Evolutionary conservation across 192 early-diverging fungal species (phyloP), one percentile per base, ranked within the genome.

Genomic region (Nowakowskiella sp.): DNA sequence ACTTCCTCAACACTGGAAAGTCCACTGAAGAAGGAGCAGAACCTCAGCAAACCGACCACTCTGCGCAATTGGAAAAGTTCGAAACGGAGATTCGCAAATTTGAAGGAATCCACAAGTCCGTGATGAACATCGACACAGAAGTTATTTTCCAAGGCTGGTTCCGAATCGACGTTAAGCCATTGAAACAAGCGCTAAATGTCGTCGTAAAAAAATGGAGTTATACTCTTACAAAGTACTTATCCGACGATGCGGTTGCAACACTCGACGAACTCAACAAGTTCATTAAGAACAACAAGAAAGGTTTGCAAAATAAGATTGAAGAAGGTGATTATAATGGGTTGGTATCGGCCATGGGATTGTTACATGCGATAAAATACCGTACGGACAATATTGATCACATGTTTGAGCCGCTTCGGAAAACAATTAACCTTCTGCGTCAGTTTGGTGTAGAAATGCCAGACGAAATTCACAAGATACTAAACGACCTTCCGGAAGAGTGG

Each of bases 161-260:
- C 65, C 70, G 73, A 21, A 60, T 83, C 9, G 80, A 83, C 48
- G 78, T 68, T 10, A 51, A 65, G 19, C 80, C 80, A 4, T 60
- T 83, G 43, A 83, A 83, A 53, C 80, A 83, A 57, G 46, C 73
- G 25, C 60, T 83, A 21, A 83, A 83, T 48, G 68, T 83, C 4
- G 72, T 74, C 9, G 80, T 83, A 33, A 83, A 83, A 51, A 83
- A 83, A 44, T 83, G 80, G 80, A 74, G 67, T 31, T 83, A 79
- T 59, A 83, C 80, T 2, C 54, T 83, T 23, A 83, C 80, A 2
- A 83, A 83, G 47, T 68, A 83, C 49, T 60, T 83, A 4, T 69
- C 58, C 2, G 80, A 83, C 48, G 79, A 83, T 48, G 57, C 73
- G 26, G 71, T 81, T 26, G 54, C 56, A 22, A 77, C 71, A 29